A percentile compares a stretch with the other conserved stretches of the same genome.
Conservation (phyloP, 2,329 filamentous ascomycete species). For the Diaporthe ampelina region DNA sequence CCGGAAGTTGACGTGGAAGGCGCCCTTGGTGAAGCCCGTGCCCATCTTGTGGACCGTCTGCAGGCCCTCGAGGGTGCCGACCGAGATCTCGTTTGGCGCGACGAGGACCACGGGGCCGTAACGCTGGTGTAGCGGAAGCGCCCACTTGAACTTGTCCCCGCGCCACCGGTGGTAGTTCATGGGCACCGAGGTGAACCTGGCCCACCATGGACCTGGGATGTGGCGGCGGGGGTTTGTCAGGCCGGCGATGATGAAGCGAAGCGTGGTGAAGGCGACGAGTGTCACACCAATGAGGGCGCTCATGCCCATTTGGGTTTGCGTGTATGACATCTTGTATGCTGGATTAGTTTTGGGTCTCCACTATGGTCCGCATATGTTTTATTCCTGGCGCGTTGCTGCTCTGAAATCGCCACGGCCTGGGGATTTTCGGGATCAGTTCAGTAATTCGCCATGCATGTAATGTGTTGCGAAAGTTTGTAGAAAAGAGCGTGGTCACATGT, state of each 20-base stretch:
- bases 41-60: slow-evolving; percentile 37
- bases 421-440: too few relatives aligned
- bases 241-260: slow-evolving; percentile 19
- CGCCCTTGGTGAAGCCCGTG: slow-evolving; percentile 41
- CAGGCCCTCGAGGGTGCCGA: slow-evolving; percentile 31
- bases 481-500: neutral
- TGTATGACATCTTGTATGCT: neutral
- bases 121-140: slow-evolving; percentile 21
- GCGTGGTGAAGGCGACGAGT: neutral
- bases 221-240: slow-evolving; percentile 29
- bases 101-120: slow-evolving; percentile 32
- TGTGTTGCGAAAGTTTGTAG: too few relatives aligned
- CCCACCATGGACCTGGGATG: slow-evolving; percentile 35
- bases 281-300: neutral
- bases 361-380: neutral
- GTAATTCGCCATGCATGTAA: neutral
- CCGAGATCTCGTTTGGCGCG: slow-evolving; percentile 36
- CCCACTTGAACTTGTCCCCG: slow-evolving; percentile 31
- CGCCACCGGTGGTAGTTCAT: slow-evolving; percentile 32
- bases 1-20: slow-evolving; percentile 42
- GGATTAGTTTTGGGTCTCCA: neutral
- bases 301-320: neutral
- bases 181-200: slow-evolving; percentile 27
- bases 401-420: neutral
- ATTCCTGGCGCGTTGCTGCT: neutral